A percentile compares a stretch with the other conserved stretches of the same genome.
phyloP scores from a whole-genome alignment of 2,329 filamentous ascomycete genomes.

The Sporothrix schenckii region DNA sequence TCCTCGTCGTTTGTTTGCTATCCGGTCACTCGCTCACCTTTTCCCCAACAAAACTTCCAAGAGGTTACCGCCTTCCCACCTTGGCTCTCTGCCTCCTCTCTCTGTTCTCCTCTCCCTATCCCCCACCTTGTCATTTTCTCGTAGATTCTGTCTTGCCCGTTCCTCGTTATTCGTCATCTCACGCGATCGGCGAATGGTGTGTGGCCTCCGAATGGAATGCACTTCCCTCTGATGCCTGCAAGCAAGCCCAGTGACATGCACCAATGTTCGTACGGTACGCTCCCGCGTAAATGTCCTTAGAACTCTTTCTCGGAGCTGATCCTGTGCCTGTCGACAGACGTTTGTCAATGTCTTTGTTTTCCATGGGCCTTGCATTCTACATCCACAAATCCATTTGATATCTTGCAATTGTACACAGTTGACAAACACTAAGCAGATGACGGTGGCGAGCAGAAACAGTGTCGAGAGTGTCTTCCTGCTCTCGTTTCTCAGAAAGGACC shows the following conservation, averaged over 20 bases:
- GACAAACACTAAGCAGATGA: neutral
- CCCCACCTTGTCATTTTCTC: neutral
- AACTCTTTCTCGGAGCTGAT: neutral
- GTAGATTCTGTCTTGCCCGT: neutral
- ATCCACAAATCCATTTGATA: neutral
- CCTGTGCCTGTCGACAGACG: neutral
- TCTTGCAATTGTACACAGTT: neutral
- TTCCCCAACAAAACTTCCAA: conserved; percentile 22
- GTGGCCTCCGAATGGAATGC: conserved; percentile 18
- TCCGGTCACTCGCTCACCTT: conserved; percentile 2
- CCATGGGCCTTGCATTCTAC: neutral
- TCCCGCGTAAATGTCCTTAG: conserved; percentile 4
- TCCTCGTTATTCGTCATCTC: neutral
- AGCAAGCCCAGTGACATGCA: too few species aligned
- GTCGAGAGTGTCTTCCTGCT: neutral
- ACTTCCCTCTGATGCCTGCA: conserved; percentile 1
- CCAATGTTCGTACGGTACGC: neutral
- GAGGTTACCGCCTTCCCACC: conserved; percentile 8
- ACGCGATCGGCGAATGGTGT: neutral
- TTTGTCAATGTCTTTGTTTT: neutral
- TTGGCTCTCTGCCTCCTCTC: neutral
- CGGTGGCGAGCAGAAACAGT: neutral
- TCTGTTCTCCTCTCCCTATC: neutral
- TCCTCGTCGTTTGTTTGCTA: neutral
- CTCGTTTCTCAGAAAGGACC: neutral